Evolutionary conservation across 306 rosid genomes (phyloP).

Genomic region (Dryas octopetala): DNA sequence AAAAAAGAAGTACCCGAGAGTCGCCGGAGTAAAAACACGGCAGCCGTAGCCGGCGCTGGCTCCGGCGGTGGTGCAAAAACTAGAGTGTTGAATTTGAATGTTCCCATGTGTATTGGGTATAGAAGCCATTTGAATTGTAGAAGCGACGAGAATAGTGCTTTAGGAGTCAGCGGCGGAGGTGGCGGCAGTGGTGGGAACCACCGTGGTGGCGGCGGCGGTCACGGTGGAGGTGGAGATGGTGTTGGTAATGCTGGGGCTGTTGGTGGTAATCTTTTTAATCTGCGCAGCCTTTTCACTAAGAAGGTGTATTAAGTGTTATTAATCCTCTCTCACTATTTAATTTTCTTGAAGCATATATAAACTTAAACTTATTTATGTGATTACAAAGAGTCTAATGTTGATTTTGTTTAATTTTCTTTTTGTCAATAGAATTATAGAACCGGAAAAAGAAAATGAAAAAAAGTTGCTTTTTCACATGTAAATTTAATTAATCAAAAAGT

Average conservation of each 20-base stretch:
- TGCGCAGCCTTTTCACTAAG: conserved; percentile 74
- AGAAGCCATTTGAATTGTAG: conserved; percentile 64
- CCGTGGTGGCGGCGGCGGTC: conserved; percentile 13
- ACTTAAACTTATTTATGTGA: not conserved
- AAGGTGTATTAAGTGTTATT: conserved; percentile 47
- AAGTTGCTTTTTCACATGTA: not conserved
- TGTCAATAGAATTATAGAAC: not conserved
- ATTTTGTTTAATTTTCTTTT: not conserved
- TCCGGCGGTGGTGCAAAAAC: conserved; percentile 30
- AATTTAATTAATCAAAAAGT: not conserved
- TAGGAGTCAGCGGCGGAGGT: conserved; percentile 17
- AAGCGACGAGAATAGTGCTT: conserved; percentile 52
- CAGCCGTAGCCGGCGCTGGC: not conserved
- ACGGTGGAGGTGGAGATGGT: conserved; percentile 24
- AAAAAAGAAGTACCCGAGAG: conserved; percentile 36
- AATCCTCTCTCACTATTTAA: conserved; percentile 45
- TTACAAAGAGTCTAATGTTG: not conserved
- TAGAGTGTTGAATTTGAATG: conserved; percentile 72
- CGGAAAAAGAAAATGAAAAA: not conserved
- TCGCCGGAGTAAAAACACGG: conserved; percentile 45
- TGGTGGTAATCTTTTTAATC: conserved; percentile 66
- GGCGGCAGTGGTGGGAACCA: conserved; percentile 7
- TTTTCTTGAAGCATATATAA: not conserved
- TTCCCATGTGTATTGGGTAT: conserved; percentile 81
- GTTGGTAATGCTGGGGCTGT: conserved; percentile 33